phyloP scores from a whole-genome alignment of 2,329 filamentous ascomycete species.

The Neobulgaria alba region DNA sequence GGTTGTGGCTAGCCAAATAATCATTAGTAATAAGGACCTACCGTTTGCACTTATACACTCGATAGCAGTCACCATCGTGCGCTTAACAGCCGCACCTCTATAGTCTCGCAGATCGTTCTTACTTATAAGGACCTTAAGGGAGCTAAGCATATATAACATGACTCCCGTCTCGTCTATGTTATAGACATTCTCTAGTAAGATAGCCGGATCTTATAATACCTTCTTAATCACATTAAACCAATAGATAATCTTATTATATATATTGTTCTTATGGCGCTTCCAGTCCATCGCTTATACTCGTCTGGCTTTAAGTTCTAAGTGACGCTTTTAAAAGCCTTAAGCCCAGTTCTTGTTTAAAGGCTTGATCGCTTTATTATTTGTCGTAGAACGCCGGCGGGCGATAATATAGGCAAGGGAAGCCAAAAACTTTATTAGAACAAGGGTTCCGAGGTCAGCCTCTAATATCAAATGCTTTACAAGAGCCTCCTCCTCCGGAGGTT shows the following conservation, averaged over 20 bases:
- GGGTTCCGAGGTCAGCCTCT: conserved; percentile 9
- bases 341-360: conserved; percentile 17
- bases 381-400: conserved; percentile 9
- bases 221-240: conserved; percentile 26
- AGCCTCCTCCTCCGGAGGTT: conserved; percentile 25
- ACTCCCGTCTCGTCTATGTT: conserved; percentile 24
- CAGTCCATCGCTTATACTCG: conserved; percentile 13
- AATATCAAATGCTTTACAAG: conserved; percentile 8
- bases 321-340: conserved; percentile 14
- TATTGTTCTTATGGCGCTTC: not conserved
- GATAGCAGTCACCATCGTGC: conserved; percentile 13
- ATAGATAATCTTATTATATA: not conserved
- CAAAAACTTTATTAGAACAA: conserved; percentile 14
- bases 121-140: conserved; percentile 28
- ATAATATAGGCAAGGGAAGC: conserved; percentile 10
- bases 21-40: conserved; percentile 21
- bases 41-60: conserved; percentile 18
- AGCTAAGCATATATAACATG: conserved; percentile 23
- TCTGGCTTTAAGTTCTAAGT: conserved; percentile 16
- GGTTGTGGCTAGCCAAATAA: conserved; percentile 25
- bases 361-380: conserved; percentile 10
- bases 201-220: conserved; percentile 12
- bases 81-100: too few species aligned
- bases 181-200: conserved; percentile 17
- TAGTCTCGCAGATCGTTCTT: too few species aligned